A percentile compares a stretch with the other conserved stretches of the same genome.
These are phyloP conservation scores for Raddia distichophylla DNA, from an alignment of 176 grass and related monocot species.

Conservation along the genomic window DNA sequence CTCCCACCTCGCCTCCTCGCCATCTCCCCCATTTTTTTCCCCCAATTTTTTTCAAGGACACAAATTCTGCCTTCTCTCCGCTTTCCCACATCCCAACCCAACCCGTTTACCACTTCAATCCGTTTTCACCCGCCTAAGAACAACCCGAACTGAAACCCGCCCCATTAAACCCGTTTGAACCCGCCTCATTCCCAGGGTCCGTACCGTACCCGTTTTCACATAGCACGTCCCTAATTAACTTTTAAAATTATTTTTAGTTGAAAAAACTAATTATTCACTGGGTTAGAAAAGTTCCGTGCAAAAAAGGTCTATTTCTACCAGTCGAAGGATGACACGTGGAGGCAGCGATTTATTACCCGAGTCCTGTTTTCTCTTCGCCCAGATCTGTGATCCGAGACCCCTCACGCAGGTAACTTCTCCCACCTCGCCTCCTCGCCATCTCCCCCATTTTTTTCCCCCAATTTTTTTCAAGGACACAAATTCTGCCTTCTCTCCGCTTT, in stretches of 20 bases:
- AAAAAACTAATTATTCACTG: background rate
- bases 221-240: too few species aligned
- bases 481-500: slow-evolving; percentile 22
- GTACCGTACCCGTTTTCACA: too few species aligned
- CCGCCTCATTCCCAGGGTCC: too few species aligned
- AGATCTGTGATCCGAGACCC: slow-evolving; percentile 48
- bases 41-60: background rate
- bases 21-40: background rate
- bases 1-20: slow-evolving; percentile 24
- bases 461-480: background rate
- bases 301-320: background rate
- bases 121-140: too few species aligned
- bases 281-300: background rate
- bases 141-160: too few species aligned
- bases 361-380: background rate
- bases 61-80: slow-evolving; percentile 2
- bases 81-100: too few species aligned
- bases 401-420: background rate
- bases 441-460: background rate
- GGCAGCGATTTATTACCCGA: slow-evolving; percentile 20
- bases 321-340: background rate
- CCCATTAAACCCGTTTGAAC: too few species aligned
- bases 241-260: background rate
- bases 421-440: slow-evolving; percentile 14
- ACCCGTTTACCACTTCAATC: too few species aligned